These are phyloP conservation scores for Blastomyces parvus DNA, from an alignment of 2,329 filamentous ascomycete genomes.

Conservation along the genomic window DNA sequence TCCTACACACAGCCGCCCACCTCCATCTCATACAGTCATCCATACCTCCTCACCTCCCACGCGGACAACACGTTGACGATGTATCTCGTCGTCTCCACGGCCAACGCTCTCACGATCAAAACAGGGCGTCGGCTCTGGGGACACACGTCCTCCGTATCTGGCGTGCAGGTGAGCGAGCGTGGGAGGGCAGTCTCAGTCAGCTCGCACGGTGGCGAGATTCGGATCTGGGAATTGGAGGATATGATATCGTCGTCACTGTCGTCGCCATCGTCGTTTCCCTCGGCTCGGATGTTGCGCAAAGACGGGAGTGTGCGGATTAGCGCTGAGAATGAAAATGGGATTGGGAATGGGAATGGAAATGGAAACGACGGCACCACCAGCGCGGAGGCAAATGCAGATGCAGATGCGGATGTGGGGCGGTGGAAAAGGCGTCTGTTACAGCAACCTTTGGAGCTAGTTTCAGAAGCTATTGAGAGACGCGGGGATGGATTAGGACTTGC, in stretches of 20 bases:
- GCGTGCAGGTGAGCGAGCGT: conserved; percentile 71
- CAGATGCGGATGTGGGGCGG: conserved; percentile 1
- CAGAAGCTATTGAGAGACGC: conserved; percentile 21
- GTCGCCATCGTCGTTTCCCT: conserved; percentile 34
- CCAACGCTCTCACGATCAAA: conserved; percentile 56
- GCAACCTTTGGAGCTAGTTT: conserved; percentile 14
- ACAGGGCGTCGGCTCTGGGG: conserved; percentile 73
- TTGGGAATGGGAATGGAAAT: not conserved
- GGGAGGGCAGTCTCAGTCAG: conserved; percentile 89
- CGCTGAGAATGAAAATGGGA: conserved; percentile 26
- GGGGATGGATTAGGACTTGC: conserved; percentile 26
- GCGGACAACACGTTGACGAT: conserved; percentile 81
- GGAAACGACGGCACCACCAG: not conserved
- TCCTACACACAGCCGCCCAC: conserved; percentile 42
- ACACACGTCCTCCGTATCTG: conserved; percentile 80
- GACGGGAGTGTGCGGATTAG: conserved; percentile 48
- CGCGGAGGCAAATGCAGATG: no score
- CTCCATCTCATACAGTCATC: conserved; percentile 64
- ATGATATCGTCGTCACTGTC: conserved; percentile 42
- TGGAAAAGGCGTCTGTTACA: conserved; percentile 3
- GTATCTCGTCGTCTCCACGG: conserved; percentile 67
- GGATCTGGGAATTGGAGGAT: conserved; percentile 84
- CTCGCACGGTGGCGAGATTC: conserved; percentile 63
- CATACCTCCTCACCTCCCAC: conserved; percentile 74
- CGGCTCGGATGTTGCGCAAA: conserved; percentile 32